These are phyloP conservation scores for Suhomyces bribrorum DNA, from an alignment of 1,139 yeast species.

Conservation along the genomic window DNA sequence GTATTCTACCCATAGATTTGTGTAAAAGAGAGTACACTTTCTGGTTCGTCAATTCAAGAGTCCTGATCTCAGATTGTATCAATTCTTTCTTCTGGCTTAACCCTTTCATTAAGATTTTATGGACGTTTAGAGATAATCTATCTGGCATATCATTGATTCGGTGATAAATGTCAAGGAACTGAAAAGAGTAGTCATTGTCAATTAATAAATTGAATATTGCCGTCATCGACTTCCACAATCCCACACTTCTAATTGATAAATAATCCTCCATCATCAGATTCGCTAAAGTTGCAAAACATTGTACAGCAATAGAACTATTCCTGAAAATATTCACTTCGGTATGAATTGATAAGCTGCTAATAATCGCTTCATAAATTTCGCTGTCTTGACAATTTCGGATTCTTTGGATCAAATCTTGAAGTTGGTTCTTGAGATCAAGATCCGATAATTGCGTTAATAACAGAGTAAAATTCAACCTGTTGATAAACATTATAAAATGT, in stretches of 20 bases:
- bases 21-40: constrained; percentile 8
- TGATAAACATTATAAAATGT: constrained; percentile 36
- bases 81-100: background rate
- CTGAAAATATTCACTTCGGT: constrained; percentile 22
- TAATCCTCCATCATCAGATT: constrained; percentile 8
- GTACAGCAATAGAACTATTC: constrained; percentile 22
- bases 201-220: constrained; percentile 1
- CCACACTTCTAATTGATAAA: constrained; percentile 8
- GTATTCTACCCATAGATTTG: constrained; percentile 38
- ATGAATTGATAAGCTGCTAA: constrained; percentile 26
- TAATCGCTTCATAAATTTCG: constrained; percentile 26
- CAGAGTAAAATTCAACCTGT: constrained; percentile 40
- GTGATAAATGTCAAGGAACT: constrained; percentile 10
- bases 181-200: constrained; percentile 3
- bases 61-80: background rate
- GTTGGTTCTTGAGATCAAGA: constrained; percentile 35
- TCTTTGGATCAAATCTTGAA: constrained; percentile 28
- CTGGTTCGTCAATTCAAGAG: background rate
- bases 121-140: constrained; percentile 7
- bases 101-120: constrained; percentile 3
- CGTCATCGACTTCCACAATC: constrained; percentile 8
- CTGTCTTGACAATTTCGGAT: constrained; percentile 27
- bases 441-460: constrained; percentile 37
- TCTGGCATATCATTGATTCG: constrained; percentile 7
- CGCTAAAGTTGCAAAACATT: constrained; percentile 20